phyloP scores from a whole-genome alignment of 2,329 filamentous ascomycete genomes.

The Fusarium tupiense region DNA sequence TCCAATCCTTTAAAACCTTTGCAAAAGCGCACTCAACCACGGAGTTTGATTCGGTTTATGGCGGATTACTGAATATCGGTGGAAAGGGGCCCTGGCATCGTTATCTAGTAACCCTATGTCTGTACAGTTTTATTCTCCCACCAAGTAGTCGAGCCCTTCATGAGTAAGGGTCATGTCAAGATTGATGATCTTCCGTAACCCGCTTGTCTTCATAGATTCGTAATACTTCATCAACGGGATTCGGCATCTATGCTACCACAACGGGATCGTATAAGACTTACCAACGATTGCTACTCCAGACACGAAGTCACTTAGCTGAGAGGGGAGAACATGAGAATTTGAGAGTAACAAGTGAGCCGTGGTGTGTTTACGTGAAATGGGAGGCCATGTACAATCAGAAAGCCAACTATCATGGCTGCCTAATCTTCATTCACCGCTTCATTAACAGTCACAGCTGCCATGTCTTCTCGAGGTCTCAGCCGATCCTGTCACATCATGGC shows the following conservation, averaged over 20 bases:
- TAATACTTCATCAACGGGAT: background rate
- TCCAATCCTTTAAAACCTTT: background rate
- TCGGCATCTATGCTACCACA: background rate
- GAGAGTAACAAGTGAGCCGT: background rate
- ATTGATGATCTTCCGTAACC: background rate
- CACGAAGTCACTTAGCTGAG: background rate
- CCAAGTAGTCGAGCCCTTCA: background rate
- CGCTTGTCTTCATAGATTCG: background rate
- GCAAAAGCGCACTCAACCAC: background rate
- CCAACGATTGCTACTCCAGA: background rate
- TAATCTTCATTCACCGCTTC: constrained; percentile 19
- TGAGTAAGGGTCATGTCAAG: background rate
- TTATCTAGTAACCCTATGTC: background rate
- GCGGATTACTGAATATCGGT: background rate
- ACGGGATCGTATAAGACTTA: background rate
- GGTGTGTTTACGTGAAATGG: background rate
- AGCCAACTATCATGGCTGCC: background rate
- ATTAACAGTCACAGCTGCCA: background rate
- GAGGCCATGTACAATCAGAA: background rate
- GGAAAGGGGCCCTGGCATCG: background rate
- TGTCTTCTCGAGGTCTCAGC: background rate
- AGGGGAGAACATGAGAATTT: background rate
- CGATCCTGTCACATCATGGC: background rate
- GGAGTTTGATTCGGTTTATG: background rate
- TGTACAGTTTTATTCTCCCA: background rate